A percentile compares a stretch with the other conserved stretches of the same genome.
Evolutionary conservation across 1,139 yeast genomes (phyloP).

Genomic region (Blastobotrys serpentis): DNA sequence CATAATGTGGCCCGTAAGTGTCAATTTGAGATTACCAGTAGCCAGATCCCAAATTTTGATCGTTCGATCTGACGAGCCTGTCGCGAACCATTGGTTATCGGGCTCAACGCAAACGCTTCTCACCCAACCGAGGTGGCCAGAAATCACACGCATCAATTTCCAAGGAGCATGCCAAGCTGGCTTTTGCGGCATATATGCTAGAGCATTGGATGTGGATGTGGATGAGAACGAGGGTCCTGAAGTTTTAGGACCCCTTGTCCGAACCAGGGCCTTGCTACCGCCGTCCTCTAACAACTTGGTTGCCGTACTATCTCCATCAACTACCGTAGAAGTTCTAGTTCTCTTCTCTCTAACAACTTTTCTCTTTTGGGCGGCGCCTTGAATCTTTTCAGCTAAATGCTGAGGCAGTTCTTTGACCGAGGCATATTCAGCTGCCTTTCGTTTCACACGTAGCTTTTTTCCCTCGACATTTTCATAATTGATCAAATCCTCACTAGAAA

Average conservation of each 20-base stretch:
- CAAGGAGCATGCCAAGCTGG: conserved; percentile 63
- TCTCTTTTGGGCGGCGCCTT: conserved; percentile 15
- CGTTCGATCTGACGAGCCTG: conserved; percentile 87
- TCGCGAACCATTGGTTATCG: conserved; percentile 84
- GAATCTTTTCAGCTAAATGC: conserved; percentile 24
- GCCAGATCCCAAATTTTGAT: conserved; percentile 93
- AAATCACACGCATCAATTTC: conserved; percentile 69
- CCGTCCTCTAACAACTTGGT: conserved; percentile 9
- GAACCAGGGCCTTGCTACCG: conserved; percentile 5
- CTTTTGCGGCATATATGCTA: conserved; percentile 19
- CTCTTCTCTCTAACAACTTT: conserved; percentile 14
- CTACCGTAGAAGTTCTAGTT: conserved; percentile 14
- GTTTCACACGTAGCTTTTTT: conserved; percentile 15
- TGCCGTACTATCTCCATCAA: conserved; percentile 11
- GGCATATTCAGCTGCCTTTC: conserved; percentile 25
- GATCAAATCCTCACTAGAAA: not conserved
- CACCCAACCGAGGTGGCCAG: conserved; percentile 95
- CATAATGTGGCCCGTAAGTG: conserved; percentile 90
- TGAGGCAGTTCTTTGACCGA: conserved; percentile 20
- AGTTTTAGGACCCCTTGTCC: not conserved
- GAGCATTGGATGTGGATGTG: not conserved
- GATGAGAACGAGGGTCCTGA: too few species aligned
- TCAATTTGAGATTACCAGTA: conserved; percentile 62
- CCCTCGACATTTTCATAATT: conserved; percentile 12
- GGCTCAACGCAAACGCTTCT: conserved; percentile 79